Evolutionary conservation across 176 grass and related monocot genomes (phyloP), one percentile per base, ranked within the genome.

Genomic region (Eleusine coracana): DNA sequence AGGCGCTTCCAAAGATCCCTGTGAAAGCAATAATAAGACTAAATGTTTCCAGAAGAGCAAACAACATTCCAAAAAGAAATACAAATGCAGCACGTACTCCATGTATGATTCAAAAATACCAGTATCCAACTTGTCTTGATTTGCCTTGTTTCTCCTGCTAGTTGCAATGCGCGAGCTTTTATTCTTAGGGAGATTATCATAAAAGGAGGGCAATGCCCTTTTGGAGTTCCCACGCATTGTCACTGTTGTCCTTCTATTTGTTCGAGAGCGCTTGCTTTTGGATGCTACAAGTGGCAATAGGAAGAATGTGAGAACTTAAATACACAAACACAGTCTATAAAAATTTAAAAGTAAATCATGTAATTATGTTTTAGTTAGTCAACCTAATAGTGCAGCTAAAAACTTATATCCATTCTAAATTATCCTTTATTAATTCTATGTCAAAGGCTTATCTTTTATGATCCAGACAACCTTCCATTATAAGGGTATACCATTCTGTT

Each of bases 1-100:
- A 88, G 85, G 72, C 60, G 80, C 68, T 76, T 79, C 96, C 96
- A 98, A 44, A 95, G 82, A 82, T 90, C 65, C 85, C 96, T 98
- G 78, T 21, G 63, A 29, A 63, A 71, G 17, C 66, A 73, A 48
- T 39, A 96, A 76, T 73, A 78, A 70, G 55, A 75, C 60, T 39
- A 66, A 18, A 56, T 75, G 66, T 40, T 36, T 68, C 69, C 14
- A 55, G 28, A 75, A 86, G 23, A 39, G 40, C 52, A 81, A 27
- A 46, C 25, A 51, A 50, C 70, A 31, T 15, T 12, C 10, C 10
- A 21, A 10, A 86, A 40, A 7, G 7, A 49, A 14, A 38, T 6
- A 64, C 7, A 71, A 0, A 80, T 41, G 20, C 36, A 50, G 7
- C 61, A 92, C 93, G 72, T 90, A 98, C 96, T 98, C 96, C 80